Percentiles rank a stretch among this genome's conserved stretches.
Evolutionary conservation across 2,329 filamentous ascomycete genomes (phyloP).

Genomic region (Verticillium klebahnii): DNA sequence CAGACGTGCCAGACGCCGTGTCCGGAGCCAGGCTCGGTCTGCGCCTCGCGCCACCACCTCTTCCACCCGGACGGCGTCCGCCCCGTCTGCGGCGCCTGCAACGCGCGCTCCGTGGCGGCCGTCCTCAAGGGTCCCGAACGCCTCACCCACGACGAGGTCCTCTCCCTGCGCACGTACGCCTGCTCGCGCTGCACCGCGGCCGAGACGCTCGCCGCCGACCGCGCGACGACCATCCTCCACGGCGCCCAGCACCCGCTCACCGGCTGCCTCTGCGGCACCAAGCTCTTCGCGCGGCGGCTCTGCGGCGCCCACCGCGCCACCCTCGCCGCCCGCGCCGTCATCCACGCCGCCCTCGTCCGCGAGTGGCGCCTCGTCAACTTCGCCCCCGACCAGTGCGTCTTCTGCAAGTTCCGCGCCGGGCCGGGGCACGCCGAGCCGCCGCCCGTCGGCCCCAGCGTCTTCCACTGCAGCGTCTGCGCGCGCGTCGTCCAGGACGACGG

Average conservation of each 20-base stretch:
- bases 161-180: slow-evolving; percentile 29
- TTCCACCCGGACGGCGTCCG: not conserved
- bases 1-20: not conserved
- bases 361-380: slow-evolving; percentile 20
- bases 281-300: slow-evolving; percentile 24
- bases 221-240: not conserved
- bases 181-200: slow-evolving; percentile 24
- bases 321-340: slow-evolving; percentile 18
- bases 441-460: not conserved
- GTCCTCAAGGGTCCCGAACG: slow-evolving; percentile 11
- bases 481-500: not conserved
- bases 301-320: slow-evolving; percentile 29
- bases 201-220: not conserved
- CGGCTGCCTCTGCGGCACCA: slow-evolving; percentile 31
- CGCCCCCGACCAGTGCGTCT: slow-evolving; percentile 22
- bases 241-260: slow-evolving; percentile 19
- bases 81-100: slow-evolving; percentile 21
- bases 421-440: not conserved
- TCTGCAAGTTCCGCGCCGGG: slow-evolving; percentile 18
- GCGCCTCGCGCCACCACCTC: slow-evolving; percentile 16
- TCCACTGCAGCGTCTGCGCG: slow-evolving; percentile 1
- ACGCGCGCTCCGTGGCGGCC: slow-evolving; percentile 10
- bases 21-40: slow-evolving; percentile 1
- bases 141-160: slow-evolving; percentile 17
- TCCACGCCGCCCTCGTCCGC: slow-evolving; percentile 16